Evolutionary conservation across 2,329 filamentous ascomycete genomes (phyloP), one percentile per base, ranked within the genome.

Genomic region (Colletotrichum sidae): DNA sequence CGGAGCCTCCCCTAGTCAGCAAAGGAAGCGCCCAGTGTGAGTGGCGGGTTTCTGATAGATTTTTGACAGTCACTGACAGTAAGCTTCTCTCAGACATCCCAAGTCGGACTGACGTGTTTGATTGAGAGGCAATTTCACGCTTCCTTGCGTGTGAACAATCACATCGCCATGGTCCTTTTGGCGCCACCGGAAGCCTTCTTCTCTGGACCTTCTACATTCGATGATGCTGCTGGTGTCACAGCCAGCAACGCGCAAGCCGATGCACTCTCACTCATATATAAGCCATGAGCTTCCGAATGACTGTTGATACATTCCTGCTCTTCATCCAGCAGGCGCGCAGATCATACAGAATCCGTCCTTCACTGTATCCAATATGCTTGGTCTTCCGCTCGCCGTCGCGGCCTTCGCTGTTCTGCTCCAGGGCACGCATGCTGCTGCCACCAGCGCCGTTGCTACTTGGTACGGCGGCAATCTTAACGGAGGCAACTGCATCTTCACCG

Each of bases 41-140:
- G 55, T 60, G 55, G 61, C 55, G 55, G 61, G 61, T 64, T 64
- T 64, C 61, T 64, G 50, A 60, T 55, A 58, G 15, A 64, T 37
- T 17, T 13, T 46, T 57, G 17, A 25, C 25, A 25, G 25, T 25
- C 25, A 25, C 25, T 25, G 44, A 49, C 37, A 33, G 38, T 60
- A 45, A 37, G 38, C 15, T 41, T 15, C 9, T 10, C 2, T 3
- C 37, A 42, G 12, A 45, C 15, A 9, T 8, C 12, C 45, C 44
- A 50, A 55, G 33, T 15, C 49, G 50, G 50, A 54, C 42, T 54
- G 46, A 51, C 34, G 15, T 41, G 53, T 38, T 39, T 50, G 38
- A 44, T 25, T 25, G 25, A 25, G 25, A 25, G 25, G 25, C 25
- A 25, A 25, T 4, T 25, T n/a, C 13, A 49, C 34, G 47, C 25